Base-by-base conservation (phyloP, 352 stramenopile species). In the Pythium grandisporangium region DNA sequence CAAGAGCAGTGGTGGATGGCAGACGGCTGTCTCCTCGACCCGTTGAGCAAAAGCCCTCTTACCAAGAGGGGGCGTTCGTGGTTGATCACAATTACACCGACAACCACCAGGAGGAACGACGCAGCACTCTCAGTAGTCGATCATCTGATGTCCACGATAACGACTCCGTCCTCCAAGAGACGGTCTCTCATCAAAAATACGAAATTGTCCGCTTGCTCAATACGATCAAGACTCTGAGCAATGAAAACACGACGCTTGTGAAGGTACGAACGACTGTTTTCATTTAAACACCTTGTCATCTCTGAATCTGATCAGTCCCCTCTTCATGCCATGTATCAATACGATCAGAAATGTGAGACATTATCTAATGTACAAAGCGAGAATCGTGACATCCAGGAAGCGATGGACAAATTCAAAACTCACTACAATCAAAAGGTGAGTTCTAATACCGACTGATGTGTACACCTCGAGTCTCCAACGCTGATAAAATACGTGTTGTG, bases 341-440 rank as follows among this genome's bases (percentile, higher is more conserved):
- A 46, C 39, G n/a, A 16, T 11, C 30, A 91, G 78, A 84, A 87
- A 83, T 87, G 72, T 27, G 75, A 91, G 36, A 60, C 66, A 32
- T 37, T 88, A 22, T 70, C 72, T 20, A 84, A 78, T 25, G 57
- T 88, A 22, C 71, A 87, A 53, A 56, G 56, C 23, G 77, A 93
- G 41, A 90, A 91, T 51, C 63, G 66, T 24, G 69, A 84, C 17
- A 77, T 90, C 29, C 70, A 81, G 22, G 69, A 90, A 27, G 71
- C 75, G 10, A 90, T 93, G 77, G 77, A 91, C 17, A 62, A 68
- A 10, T 93, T 93, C 54, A 93, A 93, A 53, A 70, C 68, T 24
- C 66, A 87, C 21, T 93, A 93, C 62, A 86, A 86, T 34, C 80
- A 91, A 52, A 93, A 91, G 72, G 80, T 86, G 19, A n/a, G 19